phyloP scores from a whole-genome alignment of 805 yeast genomes.

The Yamadazyma philogaea region DNA sequence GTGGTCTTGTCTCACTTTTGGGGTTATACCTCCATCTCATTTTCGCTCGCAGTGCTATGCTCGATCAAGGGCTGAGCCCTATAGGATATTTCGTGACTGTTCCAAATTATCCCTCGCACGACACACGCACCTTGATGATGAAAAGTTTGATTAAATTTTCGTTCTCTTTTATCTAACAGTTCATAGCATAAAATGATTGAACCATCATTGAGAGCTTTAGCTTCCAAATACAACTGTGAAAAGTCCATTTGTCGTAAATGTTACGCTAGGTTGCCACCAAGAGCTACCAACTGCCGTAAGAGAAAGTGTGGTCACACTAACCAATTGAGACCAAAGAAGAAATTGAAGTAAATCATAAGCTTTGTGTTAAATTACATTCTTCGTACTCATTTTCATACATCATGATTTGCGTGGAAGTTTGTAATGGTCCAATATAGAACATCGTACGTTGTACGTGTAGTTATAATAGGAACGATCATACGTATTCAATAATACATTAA shows the following conservation, averaged over 20 bases:
- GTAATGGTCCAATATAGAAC: not conserved
- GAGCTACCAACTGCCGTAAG: constrained; percentile 99
- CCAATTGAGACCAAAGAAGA: constrained; percentile 99
- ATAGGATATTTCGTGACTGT: constrained; percentile 1
- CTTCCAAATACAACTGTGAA: constrained; percentile 99
- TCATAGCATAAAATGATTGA: constrained; percentile 65
- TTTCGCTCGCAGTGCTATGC: not conserved
- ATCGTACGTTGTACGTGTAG: constrained; percentile 4
- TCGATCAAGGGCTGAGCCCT: not conserved
- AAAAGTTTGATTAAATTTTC: constrained; percentile 7
- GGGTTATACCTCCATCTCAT: not conserved
- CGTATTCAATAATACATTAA: constrained; percentile 7
- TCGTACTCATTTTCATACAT: not conserved
- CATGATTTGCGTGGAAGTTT: not conserved
- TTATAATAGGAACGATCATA: constrained; percentile 10
- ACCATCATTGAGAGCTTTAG: constrained; percentile 98
- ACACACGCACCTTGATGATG: not conserved
- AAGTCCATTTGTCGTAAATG: constrained; percentile 99
- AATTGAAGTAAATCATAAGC: constrained; percentile 67
- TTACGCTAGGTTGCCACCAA: constrained; percentile 99
- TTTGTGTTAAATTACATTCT: constrained; percentile 5
- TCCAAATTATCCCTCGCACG: not conserved
- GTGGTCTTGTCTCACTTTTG: not conserved
- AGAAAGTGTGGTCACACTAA: constrained; percentile 99
- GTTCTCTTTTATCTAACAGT: constrained; percentile 4